Percentiles rank a stretch among this genome's conserved stretches.
Conservation (phyloP, 768 basidiomycete species). For the Serendipita sp. region DNA sequence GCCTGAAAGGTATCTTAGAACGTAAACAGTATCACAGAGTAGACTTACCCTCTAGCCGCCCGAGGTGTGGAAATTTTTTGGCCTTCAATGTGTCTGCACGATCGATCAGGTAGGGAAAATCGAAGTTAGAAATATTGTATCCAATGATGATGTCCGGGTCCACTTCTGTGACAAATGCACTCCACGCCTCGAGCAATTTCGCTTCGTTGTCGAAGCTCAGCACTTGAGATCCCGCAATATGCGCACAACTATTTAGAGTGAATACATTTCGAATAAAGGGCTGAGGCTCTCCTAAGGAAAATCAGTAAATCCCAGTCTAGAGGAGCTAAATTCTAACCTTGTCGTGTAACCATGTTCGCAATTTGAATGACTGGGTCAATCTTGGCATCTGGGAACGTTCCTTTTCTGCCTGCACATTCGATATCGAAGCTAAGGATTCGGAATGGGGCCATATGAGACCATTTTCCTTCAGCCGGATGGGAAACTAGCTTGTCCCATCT, state of each 20-base stretch:
- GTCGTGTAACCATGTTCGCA: conserved; percentile 95
- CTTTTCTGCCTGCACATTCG: conserved; percentile 95
- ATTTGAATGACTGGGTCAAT: conserved; percentile 95
- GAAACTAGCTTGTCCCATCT: conserved; percentile 81
- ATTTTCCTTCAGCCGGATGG: conserved; percentile 77
- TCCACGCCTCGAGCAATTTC: conserved; percentile 67
- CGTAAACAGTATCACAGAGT: background rate
- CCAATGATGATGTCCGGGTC: conserved; percentile 96
- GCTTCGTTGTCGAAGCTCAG: conserved; percentile 62
- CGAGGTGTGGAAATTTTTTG: conserved; percentile 51
- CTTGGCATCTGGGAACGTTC: conserved; percentile 86
- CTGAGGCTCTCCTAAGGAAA: conserved; percentile 54
- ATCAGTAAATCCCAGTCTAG: background rate
- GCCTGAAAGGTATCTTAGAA: conserved; percentile 6
- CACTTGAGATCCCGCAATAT: conserved; percentile 97
- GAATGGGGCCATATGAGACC: conserved; percentile 84
- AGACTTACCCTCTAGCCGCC: conserved; percentile 52
- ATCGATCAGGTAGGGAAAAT: conserved; percentile 91
- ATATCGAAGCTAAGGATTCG: conserved; percentile 97
- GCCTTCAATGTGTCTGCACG: conserved; percentile 71
- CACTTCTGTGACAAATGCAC: conserved; percentile 71
- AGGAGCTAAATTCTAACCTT: conserved; percentile 39
- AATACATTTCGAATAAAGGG: conserved; percentile 96
- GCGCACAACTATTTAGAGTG: conserved; percentile 81
- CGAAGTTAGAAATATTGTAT: conserved; percentile 88